Evolutionary conservation across 768 basidiomycete genomes (phyloP), one percentile per base, ranked within the genome.

Genomic region (Coprinopsis cinerea): DNA sequence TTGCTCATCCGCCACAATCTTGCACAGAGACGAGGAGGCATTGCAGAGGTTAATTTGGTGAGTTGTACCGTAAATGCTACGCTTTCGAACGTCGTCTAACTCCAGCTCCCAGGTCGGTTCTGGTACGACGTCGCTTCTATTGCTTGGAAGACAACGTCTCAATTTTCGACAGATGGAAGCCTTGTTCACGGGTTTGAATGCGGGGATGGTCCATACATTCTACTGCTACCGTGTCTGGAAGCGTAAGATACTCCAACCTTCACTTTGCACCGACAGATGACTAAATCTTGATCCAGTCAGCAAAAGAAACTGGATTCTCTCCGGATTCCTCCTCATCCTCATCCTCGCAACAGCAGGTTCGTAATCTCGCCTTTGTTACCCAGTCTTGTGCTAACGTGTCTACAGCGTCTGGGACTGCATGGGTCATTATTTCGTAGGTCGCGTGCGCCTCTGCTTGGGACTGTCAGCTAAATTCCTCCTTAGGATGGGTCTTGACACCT

Each of bases 181-280:
- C 0, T 49, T 76, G 9, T 72, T 74, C 32, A 74, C 72, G 27
- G 76, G 68, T 59, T 15, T 23, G 5, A n/a, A 75, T 11, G 75
- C 71, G 4, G 63, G 71, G 35, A 60, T 79, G 18, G 79, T 81
- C 4, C 81, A 82, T 42, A 78, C 75, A 32, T 82, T 81, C 62
- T 69, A 80, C 51, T 58, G 68, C 0, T 61, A 69, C 53, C 75
- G 79, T 1, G 65, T 82, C 2, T 82, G 73, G 67, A 68, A 62
- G 42, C 56, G 75, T 74, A 44, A 55, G 72, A 63, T 14, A 10
- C 37, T 22, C 10, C 20, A 11, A 3, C n/a, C 0, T n/a, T 23
- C 26, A 18, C n/a, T 23, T 10, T 1, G 14, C 22, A 15, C 5
- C 25, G 36, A 24, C 2, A 42, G n/a, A 22, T 42, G 1, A 22